Evolutionary conservation across 768 basidiomycete species (phyloP).

Genomic region (Jaapia argillacea): DNA sequence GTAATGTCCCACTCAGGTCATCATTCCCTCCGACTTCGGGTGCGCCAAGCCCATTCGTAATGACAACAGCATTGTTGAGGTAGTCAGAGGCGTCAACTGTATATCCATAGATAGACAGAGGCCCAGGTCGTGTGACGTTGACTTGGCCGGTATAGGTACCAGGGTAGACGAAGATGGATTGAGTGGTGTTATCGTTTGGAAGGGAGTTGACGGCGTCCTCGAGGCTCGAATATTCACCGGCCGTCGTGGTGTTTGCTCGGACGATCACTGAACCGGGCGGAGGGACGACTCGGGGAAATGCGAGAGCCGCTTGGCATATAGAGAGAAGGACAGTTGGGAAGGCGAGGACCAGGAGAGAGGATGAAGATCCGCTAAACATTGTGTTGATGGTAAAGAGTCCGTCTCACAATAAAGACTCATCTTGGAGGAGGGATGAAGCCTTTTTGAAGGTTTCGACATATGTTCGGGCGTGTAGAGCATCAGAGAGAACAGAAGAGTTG

Average conservation of each 20-base stretch:
- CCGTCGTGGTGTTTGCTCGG: not conserved
- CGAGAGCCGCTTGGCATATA: not conserved
- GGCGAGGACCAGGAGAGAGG: not conserved
- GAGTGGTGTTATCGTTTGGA: not conserved
- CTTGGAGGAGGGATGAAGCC: too few relatives aligned
- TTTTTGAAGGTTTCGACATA: too few relatives aligned
- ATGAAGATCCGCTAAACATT: too few relatives aligned
- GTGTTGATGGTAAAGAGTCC: too few relatives aligned
- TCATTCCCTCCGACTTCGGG: slow-evolving; percentile 27
- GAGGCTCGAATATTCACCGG: not conserved
- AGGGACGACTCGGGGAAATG: not conserved
- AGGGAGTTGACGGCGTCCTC: not conserved
- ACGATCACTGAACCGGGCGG: not conserved
- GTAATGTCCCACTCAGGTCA: slow-evolving; percentile 38
- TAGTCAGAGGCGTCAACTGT: slow-evolving; percentile 8
- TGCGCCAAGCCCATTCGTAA: slow-evolving; percentile 7
- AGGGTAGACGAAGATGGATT: slow-evolving; percentile 34
- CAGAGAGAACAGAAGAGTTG: too few relatives aligned
- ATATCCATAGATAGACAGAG: slow-evolving; percentile 27
- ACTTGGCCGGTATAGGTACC: slow-evolving; percentile 37
- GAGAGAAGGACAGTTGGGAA: not conserved
- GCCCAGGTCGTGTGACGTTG: slow-evolving; percentile 33
- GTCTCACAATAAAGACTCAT: too few relatives aligned
- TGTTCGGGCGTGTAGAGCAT: too few relatives aligned
- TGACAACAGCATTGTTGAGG: slow-evolving; percentile 10